Conservation (phyloP, 345 rosid genomes). For the Lumnitzera littorea region DNA sequence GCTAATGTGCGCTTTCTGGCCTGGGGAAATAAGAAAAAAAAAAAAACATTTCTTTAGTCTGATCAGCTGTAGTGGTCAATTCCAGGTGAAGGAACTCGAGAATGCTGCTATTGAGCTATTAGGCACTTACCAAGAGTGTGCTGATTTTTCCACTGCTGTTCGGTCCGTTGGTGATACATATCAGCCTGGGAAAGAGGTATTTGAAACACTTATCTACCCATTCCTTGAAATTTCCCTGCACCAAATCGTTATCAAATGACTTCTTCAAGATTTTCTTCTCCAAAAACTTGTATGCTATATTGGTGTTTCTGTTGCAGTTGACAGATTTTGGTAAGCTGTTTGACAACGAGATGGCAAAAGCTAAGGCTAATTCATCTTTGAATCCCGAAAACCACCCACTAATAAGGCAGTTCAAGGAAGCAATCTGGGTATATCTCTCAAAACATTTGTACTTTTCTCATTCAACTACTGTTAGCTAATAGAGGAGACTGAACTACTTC, state of each 20-base stretch:
- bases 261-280: not conserved
- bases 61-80: not conserved
- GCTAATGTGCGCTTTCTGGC: too few species aligned
- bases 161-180: slow-evolving; percentile 53
- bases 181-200: slow-evolving; percentile 56
- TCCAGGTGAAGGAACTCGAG: slow-evolving; percentile 75
- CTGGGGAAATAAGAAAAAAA: too few species aligned
- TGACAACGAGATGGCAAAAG: slow-evolving; percentile 45
- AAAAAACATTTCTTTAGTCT: too few species aligned
- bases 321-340: slow-evolving; percentile 72
- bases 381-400: slow-evolving; percentile 35
- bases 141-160: slow-evolving; percentile 41
- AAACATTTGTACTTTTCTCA: too few species aligned
- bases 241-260: not conserved
- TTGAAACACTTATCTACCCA: not conserved
- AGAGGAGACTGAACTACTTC: too few species aligned
- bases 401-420: slow-evolving; percentile 69
- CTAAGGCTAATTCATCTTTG: slow-evolving; percentile 37
- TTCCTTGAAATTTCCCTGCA: not conserved
- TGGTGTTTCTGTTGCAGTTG: slow-evolving; percentile 36
- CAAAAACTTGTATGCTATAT: slow-evolving; percentile 1
- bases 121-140: slow-evolving; percentile 42
- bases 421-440: slow-evolving; percentile 59
- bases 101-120: slow-evolving; percentile 51
- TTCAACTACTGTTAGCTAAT: too few species aligned